Evolutionary conservation across 257 asterid species (phyloP).

Genomic region (Nicotiana knightiana): DNA sequence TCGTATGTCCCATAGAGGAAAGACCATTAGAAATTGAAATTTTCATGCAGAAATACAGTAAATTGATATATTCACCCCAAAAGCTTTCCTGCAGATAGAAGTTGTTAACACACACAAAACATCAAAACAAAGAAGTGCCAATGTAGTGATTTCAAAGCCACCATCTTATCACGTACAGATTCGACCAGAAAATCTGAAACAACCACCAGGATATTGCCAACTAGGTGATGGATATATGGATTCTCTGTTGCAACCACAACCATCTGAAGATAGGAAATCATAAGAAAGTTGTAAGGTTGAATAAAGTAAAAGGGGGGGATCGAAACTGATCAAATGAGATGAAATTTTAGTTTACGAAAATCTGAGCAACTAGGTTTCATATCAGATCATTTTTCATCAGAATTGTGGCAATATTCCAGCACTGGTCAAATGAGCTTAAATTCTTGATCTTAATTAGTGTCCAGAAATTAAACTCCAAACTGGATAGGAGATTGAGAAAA

Average conservation of each 20-base stretch:
- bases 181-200: constrained; percentile 51
- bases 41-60: constrained; percentile 54
- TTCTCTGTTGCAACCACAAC: constrained; percentile 44
- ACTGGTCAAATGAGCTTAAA: background rate
- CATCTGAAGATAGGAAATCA: constrained; percentile 44
- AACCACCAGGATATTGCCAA: constrained; percentile 55
- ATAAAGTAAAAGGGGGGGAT: background rate
- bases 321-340: background rate
- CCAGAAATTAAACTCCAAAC: background rate
- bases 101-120: constrained; percentile 1
- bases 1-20: constrained; percentile 16
- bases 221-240: constrained; percentile 52
- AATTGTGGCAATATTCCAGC: background rate
- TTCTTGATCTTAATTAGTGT: background rate
- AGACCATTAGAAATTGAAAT: constrained; percentile 29
- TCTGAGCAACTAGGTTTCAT: background rate
- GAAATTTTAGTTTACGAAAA: background rate
- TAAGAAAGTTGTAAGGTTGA: background rate
- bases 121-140: constrained; percentile 5
- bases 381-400: background rate
- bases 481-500: background rate
- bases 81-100: constrained; percentile 46
- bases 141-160: background rate
- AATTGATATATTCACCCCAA: constrained; percentile 51
- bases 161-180: constrained; percentile 38